phyloP scores from a whole-genome alignment of 192 early-diverging fungal genomes.

The Gaertneriomyces semiglobifer region DNA sequence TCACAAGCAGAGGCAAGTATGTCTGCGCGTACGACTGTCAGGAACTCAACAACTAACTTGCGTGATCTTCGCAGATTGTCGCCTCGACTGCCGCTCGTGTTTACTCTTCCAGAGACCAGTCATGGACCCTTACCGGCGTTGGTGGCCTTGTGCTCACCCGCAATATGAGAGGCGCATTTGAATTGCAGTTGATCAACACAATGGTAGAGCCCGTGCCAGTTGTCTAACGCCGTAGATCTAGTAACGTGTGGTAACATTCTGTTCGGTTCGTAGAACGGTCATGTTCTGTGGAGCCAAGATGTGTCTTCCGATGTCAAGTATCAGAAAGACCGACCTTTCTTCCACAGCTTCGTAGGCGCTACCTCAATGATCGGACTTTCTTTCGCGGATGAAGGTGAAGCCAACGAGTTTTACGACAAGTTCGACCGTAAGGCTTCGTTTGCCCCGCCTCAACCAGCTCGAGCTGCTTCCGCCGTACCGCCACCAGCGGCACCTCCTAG shows the following conservation, averaged over 20 bases:
- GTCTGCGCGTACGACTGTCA: not conserved
- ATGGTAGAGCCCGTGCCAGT: slow-evolving; percentile 17
- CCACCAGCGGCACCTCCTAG: not conserved
- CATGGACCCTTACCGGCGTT: slow-evolving; percentile 28
- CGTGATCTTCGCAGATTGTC: slow-evolving; percentile 26
- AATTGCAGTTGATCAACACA: slow-evolving; percentile 40
- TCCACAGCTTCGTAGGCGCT: slow-evolving; percentile 48
- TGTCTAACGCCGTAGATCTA: not conserved
- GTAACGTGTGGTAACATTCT: not conserved
- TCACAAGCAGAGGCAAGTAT: not conserved
- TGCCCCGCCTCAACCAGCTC: not conserved
- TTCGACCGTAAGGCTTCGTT: slow-evolving; percentile 12
- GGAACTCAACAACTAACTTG: not conserved
- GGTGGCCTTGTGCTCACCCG: slow-evolving; percentile 38
- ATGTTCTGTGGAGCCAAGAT: slow-evolving; percentile 22
- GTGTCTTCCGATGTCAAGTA: slow-evolving; percentile 40
- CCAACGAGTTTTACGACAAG: slow-evolving; percentile 34
- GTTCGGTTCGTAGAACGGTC: slow-evolving; percentile 10
- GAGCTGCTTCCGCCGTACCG: not conserved
- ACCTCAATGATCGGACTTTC: slow-evolving; percentile 46
- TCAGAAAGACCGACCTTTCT: slow-evolving; percentile 38
- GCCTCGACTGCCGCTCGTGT: slow-evolving; percentile 38
- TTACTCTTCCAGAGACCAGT: slow-evolving; percentile 35
- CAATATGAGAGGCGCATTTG: slow-evolving; percentile 8
- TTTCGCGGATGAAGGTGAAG: slow-evolving; percentile 52